These are phyloP conservation scores for Coniella lustricola DNA, from an alignment of 2,329 filamentous ascomycete genomes.

Conservation along the genomic window DNA sequence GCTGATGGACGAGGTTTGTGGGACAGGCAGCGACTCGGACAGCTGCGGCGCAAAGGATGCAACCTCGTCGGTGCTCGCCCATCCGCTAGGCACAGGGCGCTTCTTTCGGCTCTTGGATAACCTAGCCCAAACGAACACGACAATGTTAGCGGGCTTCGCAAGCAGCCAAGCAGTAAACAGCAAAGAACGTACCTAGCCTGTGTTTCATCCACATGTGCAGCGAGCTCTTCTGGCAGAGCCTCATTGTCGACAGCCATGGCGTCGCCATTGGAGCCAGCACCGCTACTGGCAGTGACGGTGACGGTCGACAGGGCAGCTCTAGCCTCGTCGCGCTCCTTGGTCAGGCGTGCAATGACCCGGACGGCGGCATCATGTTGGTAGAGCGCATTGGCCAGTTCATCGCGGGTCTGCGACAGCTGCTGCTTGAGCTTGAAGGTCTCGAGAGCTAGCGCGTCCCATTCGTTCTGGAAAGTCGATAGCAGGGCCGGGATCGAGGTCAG, in stretches of 20 bases:
- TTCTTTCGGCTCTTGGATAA: constrained; percentile 86
- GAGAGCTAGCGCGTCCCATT: constrained; percentile 91
- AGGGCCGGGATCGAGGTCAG: constrained; percentile 94
- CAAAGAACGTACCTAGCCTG: constrained; percentile 63
- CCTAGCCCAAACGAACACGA: constrained; percentile 37
- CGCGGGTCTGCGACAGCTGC: constrained; percentile 79
- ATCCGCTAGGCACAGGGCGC: constrained; percentile 75
- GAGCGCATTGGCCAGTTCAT: constrained; percentile 86
- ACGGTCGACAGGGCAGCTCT: constrained; percentile 82
- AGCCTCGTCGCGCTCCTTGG: constrained; percentile 88
- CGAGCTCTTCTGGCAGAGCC: constrained; percentile 64
- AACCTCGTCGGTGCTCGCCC: constrained; percentile 71
- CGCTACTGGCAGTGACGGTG: constrained; percentile 51
- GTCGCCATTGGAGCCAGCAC: constrained; percentile 56
- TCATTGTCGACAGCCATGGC: constrained; percentile 89
- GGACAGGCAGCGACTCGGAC: constrained; percentile 40
- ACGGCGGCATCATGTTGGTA: constrained; percentile 98
- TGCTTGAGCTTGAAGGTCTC: constrained; percentile 89
- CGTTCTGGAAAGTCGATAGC: constrained; percentile 91
- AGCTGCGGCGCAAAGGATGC: constrained; percentile 37
- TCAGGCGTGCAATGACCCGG: constrained; percentile 83
- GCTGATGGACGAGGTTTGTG: constrained; percentile 42
- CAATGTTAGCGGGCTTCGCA: not conserved
- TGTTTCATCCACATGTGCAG: constrained; percentile 68
- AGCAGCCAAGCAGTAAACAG: not conserved